Evolutionary conservation across 2,329 filamentous ascomycete genomes (phyloP), one percentile per base, ranked within the genome.

Genomic region (Chaetomiaceae sp.): DNA sequence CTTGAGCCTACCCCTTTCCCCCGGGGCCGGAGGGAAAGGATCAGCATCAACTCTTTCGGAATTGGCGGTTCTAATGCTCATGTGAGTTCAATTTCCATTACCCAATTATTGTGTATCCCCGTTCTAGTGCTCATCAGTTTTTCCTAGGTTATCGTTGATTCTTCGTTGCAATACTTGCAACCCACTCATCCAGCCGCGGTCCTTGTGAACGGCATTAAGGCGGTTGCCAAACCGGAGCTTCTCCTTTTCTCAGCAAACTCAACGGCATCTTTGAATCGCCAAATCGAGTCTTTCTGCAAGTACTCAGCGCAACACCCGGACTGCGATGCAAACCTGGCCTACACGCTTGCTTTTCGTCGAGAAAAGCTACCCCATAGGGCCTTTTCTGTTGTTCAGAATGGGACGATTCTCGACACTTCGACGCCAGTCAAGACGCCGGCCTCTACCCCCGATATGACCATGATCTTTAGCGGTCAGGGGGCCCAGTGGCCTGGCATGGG

Each of bases 31-130:
- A 70, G n/a, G 13, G 25, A 69, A 53, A 73, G 70, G 53, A 68
- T 73, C 40, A 75, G 74, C 55, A 64, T 77, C 51, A 76, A 75
- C 61, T 69, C 65, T 29, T 76, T 75, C 52, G 73, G 73, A 2
- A 72, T 69, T 23, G 71, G 68, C 33, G 71, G 66, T 32, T 68
- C 71, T 25, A 75, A 75, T n/a, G 49, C 42, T 2, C 49, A 52
- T n/a, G 49, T 46, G 27, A 18, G 34, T 33, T 2, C 16, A 2
- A n/a, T n/a, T n/a, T n/a, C n/a, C n/a, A n/a, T n/a, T n/a, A n/a
- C n/a, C n/a, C n/a, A n/a, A n/a, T n/a, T n/a, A n/a, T n/a, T n/a
- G n/a, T n/a, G n/a, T n/a, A n/a, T n/a, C n/a, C n/a, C n/a, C n/a
- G n/a, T n/a, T 5, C 6, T 18, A n/a, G 33, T 2, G 13, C n/a